Conservation (phyloP, 306 rosid species). For the cucumber (Cucumis sativus) region Cucumber_9930_V3 NC_026658.2:16851001-16851500, state of each 20-base stretch:
- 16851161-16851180: not conserved
- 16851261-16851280: constrained; percentile 3
- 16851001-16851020: constrained; percentile 48
- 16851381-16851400: constrained; percentile 42
- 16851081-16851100: constrained; percentile 37
- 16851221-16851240: not conserved
- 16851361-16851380: constrained; percentile 36
- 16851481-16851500: constrained; percentile 77
- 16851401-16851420: not conserved
- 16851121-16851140: constrained; percentile 8
- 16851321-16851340: constrained; percentile 41
- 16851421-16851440: constrained; percentile 7
- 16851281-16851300: constrained; percentile 36
- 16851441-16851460: constrained; percentile 26
- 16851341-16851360: constrained; percentile 52
- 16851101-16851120: constrained; percentile 9
- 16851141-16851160: not conserved
- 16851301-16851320: constrained; percentile 35
- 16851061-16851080: constrained; percentile 17
- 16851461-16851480: constrained; percentile 69
- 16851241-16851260: not conserved
- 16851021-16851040: constrained; percentile 15
- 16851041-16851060: constrained; percentile 12
- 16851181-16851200: not conserved
- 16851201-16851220: not conserved